Percentiles rank a stretch among this genome's conserved stretches.
Conservation (phyloP, 2,329 filamentous ascomycete species). For the Aspergillus fumigatiaffinis region DNA sequence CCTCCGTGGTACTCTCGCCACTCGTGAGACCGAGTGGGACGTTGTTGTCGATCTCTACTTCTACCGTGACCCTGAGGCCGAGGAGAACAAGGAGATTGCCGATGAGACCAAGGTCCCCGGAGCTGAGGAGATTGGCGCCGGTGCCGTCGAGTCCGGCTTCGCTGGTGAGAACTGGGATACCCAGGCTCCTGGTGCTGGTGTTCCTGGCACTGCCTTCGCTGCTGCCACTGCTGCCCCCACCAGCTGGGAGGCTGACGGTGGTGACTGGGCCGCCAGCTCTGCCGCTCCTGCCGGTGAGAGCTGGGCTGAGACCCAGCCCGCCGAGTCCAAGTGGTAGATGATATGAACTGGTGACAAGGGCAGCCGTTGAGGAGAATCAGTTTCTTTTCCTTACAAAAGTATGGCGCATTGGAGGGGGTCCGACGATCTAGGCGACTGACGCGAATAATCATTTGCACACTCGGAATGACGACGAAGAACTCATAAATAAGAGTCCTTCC, state of each 20-base stretch:
- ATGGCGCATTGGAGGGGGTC: constrained; percentile 22
- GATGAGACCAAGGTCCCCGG: constrained; percentile 79
- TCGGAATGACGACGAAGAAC: constrained; percentile 17
- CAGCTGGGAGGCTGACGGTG: constrained; percentile 58
- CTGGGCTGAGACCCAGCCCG: constrained; percentile 39
- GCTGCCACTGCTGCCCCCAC: constrained; percentile 62
- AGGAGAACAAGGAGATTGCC: constrained; percentile 93
- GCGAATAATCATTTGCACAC: constrained; percentile 18
- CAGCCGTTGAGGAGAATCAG: constrained; percentile 27
- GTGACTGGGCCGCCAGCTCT: constrained; percentile 51
- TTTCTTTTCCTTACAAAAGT: constrained; percentile 19
- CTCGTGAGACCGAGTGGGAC: constrained; percentile 96
- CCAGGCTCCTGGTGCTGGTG: constrained; percentile 57
- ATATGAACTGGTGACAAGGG: constrained; percentile 21
- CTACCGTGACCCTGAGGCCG: constrained; percentile 99
- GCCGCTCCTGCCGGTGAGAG: constrained; percentile 34
- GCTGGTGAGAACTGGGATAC: constrained; percentile 81
- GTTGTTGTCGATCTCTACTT: constrained; percentile 99
- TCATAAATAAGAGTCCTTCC: constrained; percentile 11
- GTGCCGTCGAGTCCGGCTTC: constrained; percentile 75
- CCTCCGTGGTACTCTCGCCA: constrained; percentile 93
- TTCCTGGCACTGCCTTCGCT: constrained; percentile 62
- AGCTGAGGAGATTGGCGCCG: constrained; percentile 78
- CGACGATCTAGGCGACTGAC: constrained; percentile 1
- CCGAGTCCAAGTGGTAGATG: constrained; percentile 41